phyloP scores from a whole-genome alignment of 768 basidiomycete genomes.

The Mycena leptocephala region DNA sequence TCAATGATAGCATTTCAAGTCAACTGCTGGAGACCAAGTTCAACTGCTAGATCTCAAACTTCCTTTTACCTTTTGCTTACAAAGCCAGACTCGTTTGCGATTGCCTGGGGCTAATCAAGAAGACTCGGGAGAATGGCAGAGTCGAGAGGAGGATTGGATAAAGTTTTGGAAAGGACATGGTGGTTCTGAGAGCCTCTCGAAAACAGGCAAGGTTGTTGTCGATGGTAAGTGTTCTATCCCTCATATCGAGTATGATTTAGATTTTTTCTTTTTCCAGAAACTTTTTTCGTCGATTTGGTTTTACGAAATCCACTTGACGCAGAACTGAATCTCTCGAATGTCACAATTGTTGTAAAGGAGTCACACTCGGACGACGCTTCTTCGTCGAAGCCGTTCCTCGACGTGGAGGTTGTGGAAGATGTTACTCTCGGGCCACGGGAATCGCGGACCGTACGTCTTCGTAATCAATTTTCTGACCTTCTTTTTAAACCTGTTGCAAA shows the following conservation, averaged over 20 bases:
- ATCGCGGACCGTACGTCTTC: conserved; percentile 69
- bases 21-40: conserved; percentile 66
- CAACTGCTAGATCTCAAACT: conserved; percentile 66
- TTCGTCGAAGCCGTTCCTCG: conserved; percentile 58
- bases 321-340: conserved; percentile 77
- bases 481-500: conserved; percentile 41
- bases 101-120: conserved; percentile 66
- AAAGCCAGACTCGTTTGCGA: conserved; percentile 70
- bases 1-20: conserved; percentile 76
- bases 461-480: background rate
- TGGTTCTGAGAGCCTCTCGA: conserved; percentile 67
- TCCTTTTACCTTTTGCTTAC: conserved; percentile 78
- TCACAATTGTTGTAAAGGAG: conserved; percentile 71
- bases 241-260: background rate
- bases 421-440: conserved; percentile 77
- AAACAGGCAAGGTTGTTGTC: conserved; percentile 72
- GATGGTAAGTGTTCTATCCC: conserved; percentile 63
- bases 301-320: conserved; percentile 82
- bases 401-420: conserved; percentile 75
- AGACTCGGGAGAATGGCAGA: conserved; percentile 72
- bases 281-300: conserved; percentile 83
- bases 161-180: conserved; percentile 72
- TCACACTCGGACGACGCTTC: conserved; percentile 47
- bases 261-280: conserved; percentile 61
- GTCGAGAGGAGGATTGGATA: conserved; percentile 77